These are phyloP conservation scores for Cryptococcus neoformans DNA, from an alignment of 1,284 basidiomycete species.

Conservation along the genomic window DNA sequence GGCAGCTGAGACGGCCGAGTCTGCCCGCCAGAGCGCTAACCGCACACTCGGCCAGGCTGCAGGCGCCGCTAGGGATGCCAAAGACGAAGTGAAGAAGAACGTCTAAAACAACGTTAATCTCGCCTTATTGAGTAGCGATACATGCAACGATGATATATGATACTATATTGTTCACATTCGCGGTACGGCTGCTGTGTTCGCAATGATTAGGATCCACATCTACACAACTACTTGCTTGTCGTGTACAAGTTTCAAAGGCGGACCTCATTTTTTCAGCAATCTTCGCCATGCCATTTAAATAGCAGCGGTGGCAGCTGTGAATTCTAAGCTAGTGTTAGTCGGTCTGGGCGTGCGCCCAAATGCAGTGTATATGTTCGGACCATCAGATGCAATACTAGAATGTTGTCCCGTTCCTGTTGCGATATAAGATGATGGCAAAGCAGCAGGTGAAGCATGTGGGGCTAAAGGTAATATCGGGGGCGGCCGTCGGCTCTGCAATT, in stretches of 20 bases:
- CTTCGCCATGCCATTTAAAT: no score
- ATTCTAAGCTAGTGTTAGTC: no score
- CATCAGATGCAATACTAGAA: not conserved
- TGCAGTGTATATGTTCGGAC: not conserved
- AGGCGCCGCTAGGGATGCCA: constrained; percentile 22
- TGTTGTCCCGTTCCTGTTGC: not conserved
- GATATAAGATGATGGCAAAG: not conserved
- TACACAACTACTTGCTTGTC: no score
- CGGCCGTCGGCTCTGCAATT: not conserved
- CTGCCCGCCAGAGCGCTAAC: constrained; percentile 21
- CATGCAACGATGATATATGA: not conserved
- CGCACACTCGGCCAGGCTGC: constrained; percentile 18
- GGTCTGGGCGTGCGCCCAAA: not conserved
- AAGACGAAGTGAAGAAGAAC: constrained; percentile 31
- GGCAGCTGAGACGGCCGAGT: constrained; percentile 20
- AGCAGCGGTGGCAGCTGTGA: no score
- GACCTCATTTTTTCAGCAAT: no score
- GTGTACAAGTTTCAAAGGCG: no score
- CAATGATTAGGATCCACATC: no score
- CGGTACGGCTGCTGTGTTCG: no score
- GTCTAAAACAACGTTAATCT: not conserved
- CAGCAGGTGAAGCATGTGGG: not conserved
- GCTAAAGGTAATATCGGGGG: not conserved
- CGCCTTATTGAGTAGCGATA: not conserved
- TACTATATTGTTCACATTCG: not conserved